Conservation (phyloP, 139 green algal genomes). For the Auxenochlorella protothecoides region DNA sequence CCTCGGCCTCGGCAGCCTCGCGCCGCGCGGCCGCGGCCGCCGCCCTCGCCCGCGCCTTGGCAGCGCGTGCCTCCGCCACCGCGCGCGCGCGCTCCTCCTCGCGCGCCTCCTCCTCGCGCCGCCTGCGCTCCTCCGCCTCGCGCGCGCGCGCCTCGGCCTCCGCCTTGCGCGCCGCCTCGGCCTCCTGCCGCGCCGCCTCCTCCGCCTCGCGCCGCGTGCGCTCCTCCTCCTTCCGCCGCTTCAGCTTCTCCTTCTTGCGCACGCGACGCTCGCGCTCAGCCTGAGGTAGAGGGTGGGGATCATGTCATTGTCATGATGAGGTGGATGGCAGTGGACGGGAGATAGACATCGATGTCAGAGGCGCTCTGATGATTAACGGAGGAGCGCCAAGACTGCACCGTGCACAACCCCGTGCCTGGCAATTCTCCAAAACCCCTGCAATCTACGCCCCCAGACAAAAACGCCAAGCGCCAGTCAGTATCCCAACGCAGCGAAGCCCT, state of each 20-base stretch:
- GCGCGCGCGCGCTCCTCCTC: slow-evolving; percentile 5
- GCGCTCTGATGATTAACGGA: no score
- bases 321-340: no score
- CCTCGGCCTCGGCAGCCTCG: slow-evolving; percentile 3
- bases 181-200: slow-evolving; percentile 19
- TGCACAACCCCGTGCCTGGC: no score
- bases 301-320: no score
- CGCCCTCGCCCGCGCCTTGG: slow-evolving; percentile 4
- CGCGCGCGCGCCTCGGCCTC: slow-evolving; percentile 8
- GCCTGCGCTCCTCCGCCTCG: slow-evolving; percentile 24
- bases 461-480: no score
- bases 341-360: no score
- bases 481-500: no score
- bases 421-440: no score
- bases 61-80: neutral
- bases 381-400: no score
- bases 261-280: slow-evolving; percentile 54
- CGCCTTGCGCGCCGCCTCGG: slow-evolving; percentile 10
- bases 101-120: slow-evolving; percentile 22
- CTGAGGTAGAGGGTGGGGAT: slow-evolving; percentile 26
- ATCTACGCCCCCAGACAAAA: no score
- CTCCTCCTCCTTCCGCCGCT: slow-evolving; percentile 49
- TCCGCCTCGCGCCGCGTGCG: slow-evolving; percentile 31
- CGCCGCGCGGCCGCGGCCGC: neutral
- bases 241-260: slow-evolving; percentile 59